Percentiles rank a stretch among this genome's conserved stretches.
phyloP scores from a whole-genome alignment of 2,329 filamentous ascomycete species.

The Monascus ruber region DNA sequence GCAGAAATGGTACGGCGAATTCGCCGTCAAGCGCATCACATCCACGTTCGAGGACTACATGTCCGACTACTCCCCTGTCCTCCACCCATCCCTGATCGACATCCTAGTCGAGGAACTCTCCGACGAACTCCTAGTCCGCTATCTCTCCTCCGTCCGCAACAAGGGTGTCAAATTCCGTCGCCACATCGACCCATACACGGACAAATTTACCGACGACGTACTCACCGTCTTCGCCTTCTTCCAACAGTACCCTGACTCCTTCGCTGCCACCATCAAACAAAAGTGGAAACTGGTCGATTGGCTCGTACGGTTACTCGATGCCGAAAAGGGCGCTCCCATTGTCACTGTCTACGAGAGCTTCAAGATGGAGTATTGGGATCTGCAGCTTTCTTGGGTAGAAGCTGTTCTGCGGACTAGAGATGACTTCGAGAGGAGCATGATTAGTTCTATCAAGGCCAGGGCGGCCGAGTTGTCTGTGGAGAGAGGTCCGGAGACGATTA shows the following conservation, averaged over 20 bases:
- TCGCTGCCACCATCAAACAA: constrained; percentile 66
- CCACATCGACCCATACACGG: constrained; percentile 65
- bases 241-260: constrained; percentile 55
- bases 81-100: constrained; percentile 78
- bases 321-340: constrained; percentile 59
- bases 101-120: constrained; percentile 89
- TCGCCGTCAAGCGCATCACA: constrained; percentile 84
- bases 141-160: constrained; percentile 77
- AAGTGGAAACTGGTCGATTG: constrained; percentile 87
- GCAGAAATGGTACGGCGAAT: constrained; percentile 71
- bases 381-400: constrained; percentile 93
- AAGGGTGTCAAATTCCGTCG: constrained; percentile 80
- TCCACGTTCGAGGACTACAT: constrained; percentile 95
- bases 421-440: constrained; percentile 84
- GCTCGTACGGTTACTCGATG: constrained; percentile 66
- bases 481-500: constrained; percentile 78
- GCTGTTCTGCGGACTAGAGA: constrained; percentile 75
- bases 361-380: constrained; percentile 82
- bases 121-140: constrained; percentile 78
- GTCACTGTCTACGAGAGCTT: constrained; percentile 71
- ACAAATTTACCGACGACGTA: constrained; percentile 90
- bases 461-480: constrained; percentile 78
- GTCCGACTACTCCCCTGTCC: constrained; percentile 68
- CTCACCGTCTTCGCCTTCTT: constrained; percentile 87
- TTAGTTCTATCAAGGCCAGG: constrained; percentile 75